Conservation (phyloP, 2,329 filamentous ascomycete genomes). For the Cladosporium sp. region DNA sequence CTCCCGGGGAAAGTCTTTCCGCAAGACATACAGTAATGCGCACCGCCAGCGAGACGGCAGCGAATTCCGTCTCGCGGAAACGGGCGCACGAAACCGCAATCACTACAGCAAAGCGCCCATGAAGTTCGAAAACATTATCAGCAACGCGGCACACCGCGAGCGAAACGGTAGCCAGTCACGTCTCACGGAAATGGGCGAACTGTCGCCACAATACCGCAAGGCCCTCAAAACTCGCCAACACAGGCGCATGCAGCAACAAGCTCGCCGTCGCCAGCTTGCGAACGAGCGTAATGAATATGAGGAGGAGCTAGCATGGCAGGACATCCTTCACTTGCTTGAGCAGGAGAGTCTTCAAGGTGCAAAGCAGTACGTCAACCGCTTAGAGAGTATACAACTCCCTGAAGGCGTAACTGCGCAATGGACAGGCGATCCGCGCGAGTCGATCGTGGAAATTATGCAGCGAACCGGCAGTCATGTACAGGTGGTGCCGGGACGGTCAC, state of each 20-base stretch:
- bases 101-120: no score
- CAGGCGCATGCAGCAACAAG: neutral
- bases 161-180: no score
- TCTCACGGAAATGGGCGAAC: neutral
- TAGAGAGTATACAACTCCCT: constrained; percentile 21
- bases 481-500: constrained; percentile 1
- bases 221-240: neutral
- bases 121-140: no score
- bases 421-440: constrained; percentile 13
- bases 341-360: constrained; percentile 12
- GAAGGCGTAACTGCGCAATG: constrained; percentile 2
- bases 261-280: neutral
- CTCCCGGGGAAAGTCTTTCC: neutral
- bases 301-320: constrained; percentile 13
- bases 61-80: no score
- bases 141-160: no score
- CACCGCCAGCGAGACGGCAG: no score
- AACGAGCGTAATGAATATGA: neutral
- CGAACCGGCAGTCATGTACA: constrained; percentile 27
- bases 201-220: neutral
- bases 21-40: no score
- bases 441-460: constrained; percentile 26
- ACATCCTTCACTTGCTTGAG: constrained; percentile 15
- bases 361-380: constrained; percentile 14
- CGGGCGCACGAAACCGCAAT: no score